Percentiles rank a stretch among this genome's conserved stretches.
These are phyloP conservation scores for Marchantia paleacea DNA, from an alignment of 225 moss, liverwort and hornwort species.

Conservation along the genomic window DNA sequence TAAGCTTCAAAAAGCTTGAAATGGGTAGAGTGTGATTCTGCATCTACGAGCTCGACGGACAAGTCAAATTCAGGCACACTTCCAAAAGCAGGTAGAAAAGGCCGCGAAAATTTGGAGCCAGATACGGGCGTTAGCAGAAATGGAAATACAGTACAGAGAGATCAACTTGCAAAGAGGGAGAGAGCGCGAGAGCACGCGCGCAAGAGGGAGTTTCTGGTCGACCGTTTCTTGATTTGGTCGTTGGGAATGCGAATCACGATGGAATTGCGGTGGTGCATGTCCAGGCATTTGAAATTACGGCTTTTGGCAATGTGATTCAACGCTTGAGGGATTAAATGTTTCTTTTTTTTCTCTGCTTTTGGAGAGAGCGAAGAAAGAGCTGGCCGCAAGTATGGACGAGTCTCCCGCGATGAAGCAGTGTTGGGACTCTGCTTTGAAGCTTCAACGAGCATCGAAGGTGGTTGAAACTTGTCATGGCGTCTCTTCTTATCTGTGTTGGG, in stretches of 20 bases:
- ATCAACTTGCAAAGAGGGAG: background rate
- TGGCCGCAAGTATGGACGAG: conserved; percentile 14
- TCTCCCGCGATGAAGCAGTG: conserved; percentile 25
- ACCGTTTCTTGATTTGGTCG: background rate
- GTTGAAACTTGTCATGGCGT: background rate
- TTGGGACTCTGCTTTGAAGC: conserved; percentile 11
- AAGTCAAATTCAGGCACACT: no score
- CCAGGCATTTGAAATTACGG: background rate
- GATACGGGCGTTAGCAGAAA: no score
- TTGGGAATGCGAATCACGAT: background rate
- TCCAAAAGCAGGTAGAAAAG: no score
- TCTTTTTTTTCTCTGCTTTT: background rate
- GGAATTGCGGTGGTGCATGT: background rate
- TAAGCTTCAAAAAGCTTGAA: no score
- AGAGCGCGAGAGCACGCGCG: background rate
- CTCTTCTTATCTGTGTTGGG: background rate
- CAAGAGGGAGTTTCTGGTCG: background rate
- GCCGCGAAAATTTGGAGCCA: no score
- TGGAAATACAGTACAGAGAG: no score
- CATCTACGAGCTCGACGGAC: no score
- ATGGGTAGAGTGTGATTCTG: no score
- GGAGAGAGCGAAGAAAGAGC: background rate
- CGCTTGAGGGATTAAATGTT: background rate
- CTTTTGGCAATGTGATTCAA: background rate
- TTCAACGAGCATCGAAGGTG: background rate